Evolutionary conservation across 2,329 filamentous ascomycete species (phyloP), one percentile per base, ranked within the genome.

Genomic region (Pseudogymnoascus sp.): DNA sequence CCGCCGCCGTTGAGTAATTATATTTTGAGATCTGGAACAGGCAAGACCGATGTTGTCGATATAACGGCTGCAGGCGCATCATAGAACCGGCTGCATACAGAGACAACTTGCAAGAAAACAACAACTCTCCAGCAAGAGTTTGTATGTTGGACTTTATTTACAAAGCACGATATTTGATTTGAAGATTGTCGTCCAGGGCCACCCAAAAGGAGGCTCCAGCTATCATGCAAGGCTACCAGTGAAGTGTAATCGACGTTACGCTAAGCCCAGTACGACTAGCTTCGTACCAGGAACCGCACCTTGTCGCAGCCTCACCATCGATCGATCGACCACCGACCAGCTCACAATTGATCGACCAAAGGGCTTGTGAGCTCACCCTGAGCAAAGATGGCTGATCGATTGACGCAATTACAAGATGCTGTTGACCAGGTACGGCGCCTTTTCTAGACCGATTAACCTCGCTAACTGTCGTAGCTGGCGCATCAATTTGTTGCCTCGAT

Each of bases 381-480:
- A 36, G 51, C 11, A 61, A 43, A 61, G 34, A 92, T 92, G 86
- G 83, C 83, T 28, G 91, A 96, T 73, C 82, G 88, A 67, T 81
- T 96, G 65, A 93, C 91, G 1, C 90, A 95, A 75, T 81, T 95
- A 65, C 91, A 96, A 77, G 90, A 95, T 78, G 88, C 90, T 75
- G 85, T 93, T 66, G 90, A 95, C 72, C 86, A 92, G 82, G 90
- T 90, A 78, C 36, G 76, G 57, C 11, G 16, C 11, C 16, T 39
- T 36, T 43, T n/a, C 3, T 28, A n/a, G 19, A 11, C 23, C 10
- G 13, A 25, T 10, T 34, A 23, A 21, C 66, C 14, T 14, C 8
- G 11, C 71, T 70, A 67, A 65, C 68, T 51, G 63, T 71, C 6
- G 13, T 66, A 90, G 87, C 82, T 90, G 36, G 84, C 85, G 16